phyloP scores from a whole-genome alignment of 2,329 filamentous ascomycete species.

The Mollisia scopiformis region DNA sequence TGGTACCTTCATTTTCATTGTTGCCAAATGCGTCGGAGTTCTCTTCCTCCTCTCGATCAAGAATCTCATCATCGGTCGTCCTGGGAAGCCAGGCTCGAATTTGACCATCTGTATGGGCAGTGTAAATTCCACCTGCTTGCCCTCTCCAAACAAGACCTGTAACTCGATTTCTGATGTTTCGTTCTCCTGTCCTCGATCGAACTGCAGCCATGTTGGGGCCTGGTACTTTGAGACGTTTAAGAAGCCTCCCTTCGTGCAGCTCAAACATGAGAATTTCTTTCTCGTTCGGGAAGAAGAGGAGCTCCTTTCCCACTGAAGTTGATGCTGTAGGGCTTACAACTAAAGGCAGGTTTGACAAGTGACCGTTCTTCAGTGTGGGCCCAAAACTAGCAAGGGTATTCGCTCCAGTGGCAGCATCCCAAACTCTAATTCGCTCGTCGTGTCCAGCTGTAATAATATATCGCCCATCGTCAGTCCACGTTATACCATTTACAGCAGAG shows the following conservation, averaged over 20 bases:
- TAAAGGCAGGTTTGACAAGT: constrained; percentile 62
- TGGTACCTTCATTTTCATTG: constrained; percentile 52
- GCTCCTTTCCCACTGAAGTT: constrained; percentile 59
- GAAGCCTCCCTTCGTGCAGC: constrained; percentile 73
- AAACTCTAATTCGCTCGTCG: constrained; percentile 83
- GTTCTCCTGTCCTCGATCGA: constrained; percentile 50
- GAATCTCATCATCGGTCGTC: constrained; percentile 52
- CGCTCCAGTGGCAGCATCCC: constrained; percentile 78
- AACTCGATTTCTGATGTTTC: constrained; percentile 67
- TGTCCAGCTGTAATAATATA: constrained; percentile 81
- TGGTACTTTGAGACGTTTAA: constrained; percentile 71
- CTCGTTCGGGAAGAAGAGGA: constrained; percentile 82
- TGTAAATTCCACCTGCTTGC: constrained; percentile 72
- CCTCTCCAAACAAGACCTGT: constrained; percentile 76
- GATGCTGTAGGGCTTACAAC: constrained; percentile 64
- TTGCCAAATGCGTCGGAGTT: constrained; percentile 42
- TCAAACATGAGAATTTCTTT: constrained; percentile 80
- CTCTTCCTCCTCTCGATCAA: constrained; percentile 49
- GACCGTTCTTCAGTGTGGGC: constrained; percentile 75
- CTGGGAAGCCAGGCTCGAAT: constrained; percentile 78
- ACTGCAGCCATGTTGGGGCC: constrained; percentile 55
- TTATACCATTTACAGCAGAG: constrained; percentile 81
- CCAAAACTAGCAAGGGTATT: constrained; percentile 92
- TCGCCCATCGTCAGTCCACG: constrained; percentile 80
- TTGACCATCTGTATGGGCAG: constrained; percentile 80